Conservation (phyloP, 805 yeast species). For the Kazachstania kunashirensis region DNA sequence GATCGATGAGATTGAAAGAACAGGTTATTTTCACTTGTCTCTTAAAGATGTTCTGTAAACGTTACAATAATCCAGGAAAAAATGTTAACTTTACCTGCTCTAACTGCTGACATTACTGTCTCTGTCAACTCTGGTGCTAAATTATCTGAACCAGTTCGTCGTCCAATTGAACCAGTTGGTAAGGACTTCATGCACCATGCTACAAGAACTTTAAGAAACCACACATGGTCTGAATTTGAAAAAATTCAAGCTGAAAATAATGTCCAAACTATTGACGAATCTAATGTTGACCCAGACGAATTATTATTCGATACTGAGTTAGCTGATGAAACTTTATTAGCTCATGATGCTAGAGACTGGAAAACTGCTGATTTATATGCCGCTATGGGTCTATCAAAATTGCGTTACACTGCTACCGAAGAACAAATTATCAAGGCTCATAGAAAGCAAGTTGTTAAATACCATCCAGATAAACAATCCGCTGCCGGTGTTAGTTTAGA, state of each 20-base stretch:
- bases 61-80: neutral
- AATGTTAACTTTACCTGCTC: conserved; percentile 34
- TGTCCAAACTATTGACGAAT: conserved; percentile 59
- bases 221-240: conserved; percentile 97
- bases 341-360: conserved; percentile 97
- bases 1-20: too few species aligned
- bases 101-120: conserved; percentile 48
- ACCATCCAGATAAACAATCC: conserved; percentile 97
- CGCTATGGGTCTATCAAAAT: conserved; percentile 85
- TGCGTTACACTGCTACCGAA: conserved; percentile 84
- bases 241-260: conserved; percentile 84
- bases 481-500: conserved; percentile 75
- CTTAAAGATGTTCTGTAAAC: too few species aligned
- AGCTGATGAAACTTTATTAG: conserved; percentile 69
- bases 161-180: conserved; percentile 94
- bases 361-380: conserved; percentile 92
- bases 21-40: too few species aligned
- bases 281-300: conserved; percentile 48
- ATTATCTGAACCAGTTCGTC: conserved; percentile 53
- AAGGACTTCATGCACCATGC: conserved; percentile 94
- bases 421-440: conserved; percentile 94
- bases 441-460: conserved; percentile 91
- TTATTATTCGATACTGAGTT: conserved; percentile 41
- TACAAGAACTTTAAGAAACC: conserved; percentile 88
- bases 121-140: conserved; percentile 42